These are phyloP conservation scores for Nothopassalora personata DNA, from an alignment of 2,329 filamentous ascomycete genomes.

Conservation along the genomic window DNA sequence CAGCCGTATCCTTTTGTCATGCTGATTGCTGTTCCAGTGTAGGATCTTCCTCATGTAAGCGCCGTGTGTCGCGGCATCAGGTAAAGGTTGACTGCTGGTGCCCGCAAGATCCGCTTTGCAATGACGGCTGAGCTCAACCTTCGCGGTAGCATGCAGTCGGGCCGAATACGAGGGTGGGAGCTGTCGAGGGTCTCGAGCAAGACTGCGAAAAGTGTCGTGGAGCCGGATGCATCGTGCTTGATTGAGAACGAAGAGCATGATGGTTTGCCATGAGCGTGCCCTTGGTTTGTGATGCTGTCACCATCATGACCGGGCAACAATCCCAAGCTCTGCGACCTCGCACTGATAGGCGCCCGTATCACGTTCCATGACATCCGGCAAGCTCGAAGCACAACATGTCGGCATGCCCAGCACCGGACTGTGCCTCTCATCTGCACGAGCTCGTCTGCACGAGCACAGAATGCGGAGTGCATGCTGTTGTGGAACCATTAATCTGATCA, in stretches of 20 bases:
- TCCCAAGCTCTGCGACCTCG: not conserved
- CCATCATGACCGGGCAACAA: not conserved
- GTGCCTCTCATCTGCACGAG: conserved; percentile 8
- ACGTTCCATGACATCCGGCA: conserved; percentile 9
- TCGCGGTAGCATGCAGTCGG: conserved; percentile 12
- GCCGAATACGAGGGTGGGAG: conserved; percentile 6
- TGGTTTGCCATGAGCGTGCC: not conserved
- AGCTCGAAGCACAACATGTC: conserved; percentile 12
- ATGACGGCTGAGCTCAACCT: conserved; percentile 12
- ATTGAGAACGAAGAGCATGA: not conserved
- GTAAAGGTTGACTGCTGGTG: conserved; percentile 1
- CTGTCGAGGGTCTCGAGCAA: not conserved
- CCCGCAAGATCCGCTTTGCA: conserved; percentile 8
- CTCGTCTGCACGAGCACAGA: conserved; percentile 7
- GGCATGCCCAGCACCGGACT: not conserved
- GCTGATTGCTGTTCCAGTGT: not conserved
- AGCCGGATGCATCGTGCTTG: not conserved
- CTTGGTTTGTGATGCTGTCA: not conserved
- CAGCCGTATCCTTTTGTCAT: not conserved
- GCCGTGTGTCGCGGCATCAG: not conserved
- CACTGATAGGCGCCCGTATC: conserved; percentile 9
- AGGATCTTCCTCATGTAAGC: not conserved
- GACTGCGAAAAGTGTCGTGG: not conserved
- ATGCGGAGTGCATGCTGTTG: conserved; percentile 16
- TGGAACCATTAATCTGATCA: conserved; percentile 2